Conservation (phyloP, 257 asterid species). For the Fraxinus americana region DNA sequence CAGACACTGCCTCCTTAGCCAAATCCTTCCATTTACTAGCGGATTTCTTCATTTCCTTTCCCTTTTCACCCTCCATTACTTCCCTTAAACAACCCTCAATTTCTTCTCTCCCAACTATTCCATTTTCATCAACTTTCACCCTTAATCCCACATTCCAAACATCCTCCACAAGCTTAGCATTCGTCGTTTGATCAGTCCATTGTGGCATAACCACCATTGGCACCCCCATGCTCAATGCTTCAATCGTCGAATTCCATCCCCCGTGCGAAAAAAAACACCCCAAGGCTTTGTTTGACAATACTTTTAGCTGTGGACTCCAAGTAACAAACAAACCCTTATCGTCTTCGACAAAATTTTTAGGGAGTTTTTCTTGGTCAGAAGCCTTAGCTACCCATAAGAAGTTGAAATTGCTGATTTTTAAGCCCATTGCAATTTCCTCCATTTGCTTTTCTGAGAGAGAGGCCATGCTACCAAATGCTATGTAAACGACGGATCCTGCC, state of each 20-base stretch:
- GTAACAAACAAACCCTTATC: constrained; percentile 46
- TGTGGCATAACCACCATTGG: constrained; percentile 84
- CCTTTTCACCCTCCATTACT: constrained; percentile 27
- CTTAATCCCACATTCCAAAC: constrained; percentile 66
- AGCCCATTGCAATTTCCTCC: constrained; percentile 61
- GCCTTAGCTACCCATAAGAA: constrained; percentile 66
- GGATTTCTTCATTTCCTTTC: constrained; percentile 58
- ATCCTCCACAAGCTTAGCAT: constrained; percentile 68
- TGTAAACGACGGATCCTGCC: constrained; percentile 55
- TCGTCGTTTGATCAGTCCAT: constrained; percentile 79
- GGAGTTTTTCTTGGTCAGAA: constrained; percentile 43
- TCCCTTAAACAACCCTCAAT: constrained; percentile 42
- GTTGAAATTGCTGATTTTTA: constrained; percentile 36
- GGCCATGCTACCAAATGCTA: constrained; percentile 86
- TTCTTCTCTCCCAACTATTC: constrained; percentile 62
- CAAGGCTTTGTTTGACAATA: constrained; percentile 49
- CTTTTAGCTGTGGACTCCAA: constrained; percentile 71
- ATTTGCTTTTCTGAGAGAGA: constrained; percentile 45
- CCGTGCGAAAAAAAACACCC: constrained; percentile 77
- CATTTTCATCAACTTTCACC: constrained; percentile 40
- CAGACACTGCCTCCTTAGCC: constrained; percentile 62
- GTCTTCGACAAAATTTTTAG: constrained; percentile 29
- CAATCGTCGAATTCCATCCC: constrained; percentile 83
- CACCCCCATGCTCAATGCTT: constrained; percentile 70
- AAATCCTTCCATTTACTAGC: constrained; percentile 53